Evolutionary conservation across 441 rosid species (phyloP), one percentile per base, ranked within the genome.

Genomic region (Raphanus hybrid): DNA sequence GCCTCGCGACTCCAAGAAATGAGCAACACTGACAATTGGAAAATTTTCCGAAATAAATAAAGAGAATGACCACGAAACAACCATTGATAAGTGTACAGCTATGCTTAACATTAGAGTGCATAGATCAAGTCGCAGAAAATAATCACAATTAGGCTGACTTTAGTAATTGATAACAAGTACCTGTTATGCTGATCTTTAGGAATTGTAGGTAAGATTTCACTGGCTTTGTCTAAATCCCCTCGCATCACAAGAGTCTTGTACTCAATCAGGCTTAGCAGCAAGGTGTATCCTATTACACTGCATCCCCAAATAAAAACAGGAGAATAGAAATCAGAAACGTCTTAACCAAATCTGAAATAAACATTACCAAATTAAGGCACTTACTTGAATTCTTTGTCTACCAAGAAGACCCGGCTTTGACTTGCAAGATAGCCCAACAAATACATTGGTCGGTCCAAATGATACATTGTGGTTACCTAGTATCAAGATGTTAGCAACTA

Each of bases 221-320:
- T 88, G 78, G 99, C 99, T 81, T 89, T 87, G 35, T 93, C 98
- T 5, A 91, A 64, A 81, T 95, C 99, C 64, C 99, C 99, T 75
- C 98, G 98, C 99, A 95, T 95, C 73, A 95, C 97, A 66, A 95
- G 94, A 73, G 98, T 95, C 88, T 95, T 95, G 87, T 93, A 95
- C 88, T 95, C 99, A 62, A 95, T 95, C 85, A 95, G 85, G 88
- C 96, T 93, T 69, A 95, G 96, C 85, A 92, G 96, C 73, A 95
- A 82, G 62, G 97, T 95, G 85, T 95, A 95, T 63, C 99, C 99
- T 69, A 93, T 84, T 72, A 92, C 94, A 77, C 99, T 95, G 73
- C 67, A 66, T 32, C 8, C 50, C 23, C 55, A 4, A 3, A 54
- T 5, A 43, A 52, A 57, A 69, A 23, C 34, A 77, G 26, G 60